Conservation (phyloP, 2,329 filamentous ascomycete genomes). For the Ophiosphaerella narmari region DNA sequence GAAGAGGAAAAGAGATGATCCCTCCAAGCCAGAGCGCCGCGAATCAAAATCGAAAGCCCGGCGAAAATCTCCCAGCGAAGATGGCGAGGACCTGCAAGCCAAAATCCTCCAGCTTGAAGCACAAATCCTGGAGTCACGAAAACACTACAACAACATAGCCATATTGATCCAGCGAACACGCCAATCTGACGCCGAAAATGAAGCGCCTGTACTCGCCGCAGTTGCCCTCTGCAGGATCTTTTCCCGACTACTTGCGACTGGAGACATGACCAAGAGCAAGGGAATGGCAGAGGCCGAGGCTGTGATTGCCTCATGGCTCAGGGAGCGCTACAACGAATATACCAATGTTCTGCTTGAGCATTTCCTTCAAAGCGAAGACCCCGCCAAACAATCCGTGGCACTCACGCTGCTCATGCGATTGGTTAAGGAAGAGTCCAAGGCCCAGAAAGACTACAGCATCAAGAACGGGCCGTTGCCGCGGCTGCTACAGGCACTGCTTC, state of each 20-base stretch:
- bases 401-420: slow-evolving; percentile 82
- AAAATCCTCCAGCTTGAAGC: slow-evolving; percentile 77
- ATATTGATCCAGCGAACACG: slow-evolving; percentile 64
- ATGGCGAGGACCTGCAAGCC: slow-evolving; percentile 58
- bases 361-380: slow-evolving; percentile 65
- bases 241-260: slow-evolving; percentile 75
- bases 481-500: slow-evolving; percentile 67
- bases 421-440: slow-evolving; percentile 71
- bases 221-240: slow-evolving; percentile 88
- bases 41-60: slow-evolving; percentile 46
- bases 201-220: slow-evolving; percentile 68
- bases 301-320: slow-evolving; percentile 78
- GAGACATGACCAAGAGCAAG: slow-evolving; percentile 69
- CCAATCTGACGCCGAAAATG: slow-evolving; percentile 56
- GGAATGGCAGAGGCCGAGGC: slow-evolving; percentile 72
- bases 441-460: slow-evolving; percentile 63
- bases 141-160: slow-evolving; percentile 90
- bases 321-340: slow-evolving; percentile 73
- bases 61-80: slow-evolving; percentile 35
- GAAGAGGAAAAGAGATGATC: slow-evolving; percentile 53
- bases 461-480: slow-evolving; percentile 68
- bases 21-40: slow-evolving; percentile 40
- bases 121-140: slow-evolving; percentile 81
- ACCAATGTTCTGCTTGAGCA: slow-evolving; percentile 61
- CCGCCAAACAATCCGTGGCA: slow-evolving; percentile 67